Base-by-base conservation (phyloP, 2,329 filamentous ascomycete species). In the Fusarium virguliforme region DNA sequence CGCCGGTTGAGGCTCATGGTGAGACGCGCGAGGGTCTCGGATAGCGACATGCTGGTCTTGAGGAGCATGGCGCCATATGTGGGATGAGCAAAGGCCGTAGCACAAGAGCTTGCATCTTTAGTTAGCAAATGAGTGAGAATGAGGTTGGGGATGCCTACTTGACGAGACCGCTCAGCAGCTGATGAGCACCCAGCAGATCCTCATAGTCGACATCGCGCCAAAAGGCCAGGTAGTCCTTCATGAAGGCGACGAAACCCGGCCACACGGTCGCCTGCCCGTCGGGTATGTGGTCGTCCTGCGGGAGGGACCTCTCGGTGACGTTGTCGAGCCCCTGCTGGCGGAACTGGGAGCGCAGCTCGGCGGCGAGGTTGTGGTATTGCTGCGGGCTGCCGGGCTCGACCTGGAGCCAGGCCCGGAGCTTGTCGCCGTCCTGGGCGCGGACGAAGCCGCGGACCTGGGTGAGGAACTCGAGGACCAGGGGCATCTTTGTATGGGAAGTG, bases 1-100 rank as follows among this genome's bases (percentile, higher is more conserved):
- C 90, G 89, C 69, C 91, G 92, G 79, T 95, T 94, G 40, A 98
- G 86, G 57, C 90, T 92, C 84, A 97, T 94, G 28, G 95, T 95
- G 62, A 98, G 87, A 71, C 91, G 91, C 8, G 94, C 92, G 26
- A 98, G 88, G 8, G 94, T 90, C 73, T 92, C 90, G 34, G 93
- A 95, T 59, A 97, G 88, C 32, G 92, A 92, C 74, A 97, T 90
- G 77, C 94, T 93, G 4, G 94, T 94, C 43, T 94, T 91, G 41
- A 98, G 88, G 74, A 98, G 89, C 75, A 97, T 87, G 32, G 91
- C 88, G 34, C 95, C 95, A 78, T 94, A 91, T 12, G 90, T 91
- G 2, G 92, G 90, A 76, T 97, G 92, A 7, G 90, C 89, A 53
- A 98, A 88, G 1, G 95, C 94, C 22, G 92, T 92, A 28, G 94